Conservation (phyloP, 75 land plant species). For the Pinus taeda region DNA sequence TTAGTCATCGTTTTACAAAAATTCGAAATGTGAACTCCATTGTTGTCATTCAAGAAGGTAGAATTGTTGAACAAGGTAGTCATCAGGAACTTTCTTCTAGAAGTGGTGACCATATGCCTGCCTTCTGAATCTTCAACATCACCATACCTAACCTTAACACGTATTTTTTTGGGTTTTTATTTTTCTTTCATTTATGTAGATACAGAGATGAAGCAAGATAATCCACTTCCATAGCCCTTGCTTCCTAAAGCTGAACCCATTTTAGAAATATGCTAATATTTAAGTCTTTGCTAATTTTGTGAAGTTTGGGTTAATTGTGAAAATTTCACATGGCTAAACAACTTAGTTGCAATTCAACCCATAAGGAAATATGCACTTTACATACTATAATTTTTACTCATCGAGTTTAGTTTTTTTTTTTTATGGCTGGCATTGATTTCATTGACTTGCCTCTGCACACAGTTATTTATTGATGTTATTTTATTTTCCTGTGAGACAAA, state of each 20-base stretch:
- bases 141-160: conserved; percentile 18
- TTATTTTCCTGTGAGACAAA: no score
- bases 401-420: no score
- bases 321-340: no score
- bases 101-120: conserved; percentile 54
- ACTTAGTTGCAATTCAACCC: no score
- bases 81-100: conserved; percentile 53
- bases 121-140: conserved; percentile 67
- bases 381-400: no score
- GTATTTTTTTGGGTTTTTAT: no score
- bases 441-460: no score
- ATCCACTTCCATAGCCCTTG: not conserved
- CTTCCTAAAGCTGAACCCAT: no score
- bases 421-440: no score
- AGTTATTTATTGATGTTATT: no score
- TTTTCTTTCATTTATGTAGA: conserved; percentile 5
- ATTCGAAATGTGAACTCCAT: conserved; percentile 84
- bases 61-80: conserved; percentile 82
- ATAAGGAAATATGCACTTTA: no score
- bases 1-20: conserved; percentile 89
- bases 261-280: not conserved
- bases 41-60: conserved; percentile 85
- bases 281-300: not conserved
- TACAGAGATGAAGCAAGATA: conserved; percentile 1
- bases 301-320: no score